A percentile compares a stretch with the other conserved stretches of the same genome.
phyloP scores from a whole-genome alignment of 2,329 filamentous ascomycete species.

The Fusarium sp. region DNA sequence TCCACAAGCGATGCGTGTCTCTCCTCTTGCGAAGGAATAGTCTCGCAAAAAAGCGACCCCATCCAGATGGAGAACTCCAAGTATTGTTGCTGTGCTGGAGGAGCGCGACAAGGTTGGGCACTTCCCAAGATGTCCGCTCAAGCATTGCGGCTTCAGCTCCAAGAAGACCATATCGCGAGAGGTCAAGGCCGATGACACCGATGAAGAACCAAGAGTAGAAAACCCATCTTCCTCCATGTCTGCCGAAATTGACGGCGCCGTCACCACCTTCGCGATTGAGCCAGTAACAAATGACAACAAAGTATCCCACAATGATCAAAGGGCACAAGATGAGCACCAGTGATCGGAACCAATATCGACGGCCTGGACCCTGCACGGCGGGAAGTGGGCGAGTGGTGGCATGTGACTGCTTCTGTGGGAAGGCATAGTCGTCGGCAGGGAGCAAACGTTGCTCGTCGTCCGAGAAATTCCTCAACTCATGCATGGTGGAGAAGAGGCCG shows the following conservation, averaged over 20 bases:
- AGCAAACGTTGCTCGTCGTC: conserved; percentile 1
- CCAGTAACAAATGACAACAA: not conserved
- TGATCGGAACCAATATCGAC: not conserved
- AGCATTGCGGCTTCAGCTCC: not conserved
- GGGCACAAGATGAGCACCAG: not conserved
- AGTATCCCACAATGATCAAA: not conserved
- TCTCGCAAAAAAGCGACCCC: not conserved
- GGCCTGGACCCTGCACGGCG: not conserved
- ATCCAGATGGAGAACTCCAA: not conserved
- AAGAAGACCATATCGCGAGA: not conserved
- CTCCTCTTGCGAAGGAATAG: not conserved
- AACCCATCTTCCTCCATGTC: not conserved
- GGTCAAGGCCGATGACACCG: not conserved
- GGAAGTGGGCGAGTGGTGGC: not conserved
- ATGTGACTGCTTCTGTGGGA: not conserved
- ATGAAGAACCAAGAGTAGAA: not conserved
- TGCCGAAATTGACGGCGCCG: not conserved
- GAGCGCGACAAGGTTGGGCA: not conserved
- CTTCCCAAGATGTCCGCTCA: not conserved
- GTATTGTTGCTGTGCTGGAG: not conserved
- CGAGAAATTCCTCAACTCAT: not conserved
- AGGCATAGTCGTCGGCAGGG: not conserved
- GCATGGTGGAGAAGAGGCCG: not conserved
- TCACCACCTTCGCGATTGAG: not conserved
- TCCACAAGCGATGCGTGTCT: not conserved